Percentiles rank a stretch among this genome's conserved stretches.
phyloP scores from a whole-genome alignment of 176 grass and related monocot genomes.

The Lolium rigidum region DNA sequence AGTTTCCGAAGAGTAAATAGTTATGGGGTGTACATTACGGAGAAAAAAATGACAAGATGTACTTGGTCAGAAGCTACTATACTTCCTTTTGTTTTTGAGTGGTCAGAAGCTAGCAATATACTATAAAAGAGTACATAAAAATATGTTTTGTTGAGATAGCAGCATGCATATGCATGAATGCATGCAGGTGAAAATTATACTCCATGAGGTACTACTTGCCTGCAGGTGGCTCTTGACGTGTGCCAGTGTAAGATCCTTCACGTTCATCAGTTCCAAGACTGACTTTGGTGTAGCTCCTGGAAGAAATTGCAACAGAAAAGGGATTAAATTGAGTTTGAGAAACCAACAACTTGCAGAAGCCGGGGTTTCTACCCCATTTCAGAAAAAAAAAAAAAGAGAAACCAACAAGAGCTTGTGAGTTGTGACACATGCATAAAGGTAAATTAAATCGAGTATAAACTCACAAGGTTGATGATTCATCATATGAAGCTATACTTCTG shows the following conservation, averaged over 20 bases:
- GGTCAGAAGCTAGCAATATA: not conserved
- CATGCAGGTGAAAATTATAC: not conserved
- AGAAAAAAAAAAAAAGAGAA: too few species aligned
- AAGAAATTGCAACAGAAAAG: constrained; percentile 34
- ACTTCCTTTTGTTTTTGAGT: constrained; percentile 21
- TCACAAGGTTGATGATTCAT: too few species aligned
- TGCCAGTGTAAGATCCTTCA: constrained; percentile 42
- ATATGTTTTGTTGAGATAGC: too few species aligned
- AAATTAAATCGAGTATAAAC: too few species aligned
- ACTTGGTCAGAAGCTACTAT: constrained; percentile 28
- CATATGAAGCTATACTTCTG: not conserved
- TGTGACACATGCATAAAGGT: too few species aligned
- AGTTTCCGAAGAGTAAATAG: not conserved
- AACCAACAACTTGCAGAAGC: too few species aligned
- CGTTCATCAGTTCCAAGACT: constrained; percentile 98
- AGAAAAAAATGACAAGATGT: constrained; percentile 30
- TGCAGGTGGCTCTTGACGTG: constrained; percentile 91
- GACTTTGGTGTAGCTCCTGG: constrained; percentile 98
- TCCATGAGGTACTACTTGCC: constrained; percentile 45
- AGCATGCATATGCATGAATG: not conserved
- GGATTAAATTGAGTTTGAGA: too few species aligned
- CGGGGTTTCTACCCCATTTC: too few species aligned
- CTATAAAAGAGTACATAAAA: not conserved
- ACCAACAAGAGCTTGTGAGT: not conserved
- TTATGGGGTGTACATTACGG: constrained; percentile 7